phyloP scores from a whole-genome alignment of 176 grass and related monocot genomes.

The Eremochloa ophiuroides region DNA sequence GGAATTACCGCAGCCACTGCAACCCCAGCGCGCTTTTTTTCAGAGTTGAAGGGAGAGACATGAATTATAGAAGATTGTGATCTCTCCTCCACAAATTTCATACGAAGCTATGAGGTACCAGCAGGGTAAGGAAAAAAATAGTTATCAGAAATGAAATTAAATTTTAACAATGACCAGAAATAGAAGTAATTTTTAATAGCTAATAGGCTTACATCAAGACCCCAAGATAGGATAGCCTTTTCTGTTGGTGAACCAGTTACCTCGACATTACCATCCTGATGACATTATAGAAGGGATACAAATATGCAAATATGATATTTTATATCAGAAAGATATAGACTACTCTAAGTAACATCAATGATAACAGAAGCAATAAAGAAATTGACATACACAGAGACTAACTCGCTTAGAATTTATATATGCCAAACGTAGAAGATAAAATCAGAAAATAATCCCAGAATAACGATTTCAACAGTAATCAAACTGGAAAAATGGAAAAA shows the following conservation, averaged over 20 bases:
- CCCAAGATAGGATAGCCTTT: constrained; percentile 90
- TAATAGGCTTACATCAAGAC: constrained; percentile 56
- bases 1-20: constrained; percentile 62
- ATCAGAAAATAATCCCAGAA: background rate
- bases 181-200: background rate
- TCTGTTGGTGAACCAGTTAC: constrained; percentile 88
- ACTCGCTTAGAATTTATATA: background rate
- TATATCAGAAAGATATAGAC: constrained; percentile 2
- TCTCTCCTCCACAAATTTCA: constrained; percentile 70
- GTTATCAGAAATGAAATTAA: background rate
- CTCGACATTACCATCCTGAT: constrained; percentile 60
- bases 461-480: background rate
- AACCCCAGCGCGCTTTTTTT: constrained; percentile 78
- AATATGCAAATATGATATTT: background rate
- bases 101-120: constrained; percentile 55
- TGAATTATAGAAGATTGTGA: constrained; percentile 76
- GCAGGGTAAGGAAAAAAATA: constrained; percentile 36
- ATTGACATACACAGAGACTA: background rate
- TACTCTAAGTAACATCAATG: background rate
- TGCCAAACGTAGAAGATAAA: background rate
- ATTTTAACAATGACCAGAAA: constrained; percentile 1
- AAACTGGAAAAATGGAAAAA: background rate
- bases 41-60: constrained; percentile 86
- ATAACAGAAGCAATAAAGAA: constrained; percentile 5
- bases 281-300: background rate